Conservation (phyloP, 169 alveolate species). For the Plasmodium inui region DNA sequence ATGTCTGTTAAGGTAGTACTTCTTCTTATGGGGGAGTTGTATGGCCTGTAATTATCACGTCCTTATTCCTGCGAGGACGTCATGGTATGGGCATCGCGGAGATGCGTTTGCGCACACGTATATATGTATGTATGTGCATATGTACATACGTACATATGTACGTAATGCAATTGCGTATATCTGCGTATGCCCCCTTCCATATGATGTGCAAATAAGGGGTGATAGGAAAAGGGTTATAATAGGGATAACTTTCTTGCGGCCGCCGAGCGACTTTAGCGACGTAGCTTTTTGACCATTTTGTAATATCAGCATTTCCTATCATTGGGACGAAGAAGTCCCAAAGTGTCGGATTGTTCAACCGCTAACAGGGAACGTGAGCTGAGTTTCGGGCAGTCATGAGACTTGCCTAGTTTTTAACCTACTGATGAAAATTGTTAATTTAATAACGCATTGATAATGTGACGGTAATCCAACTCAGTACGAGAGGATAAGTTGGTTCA, state of each 20-base stretch:
- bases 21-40: background rate
- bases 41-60: slow-evolving; percentile 8
- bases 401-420: background rate
- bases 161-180: no score
- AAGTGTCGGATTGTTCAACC: slow-evolving; percentile 83
- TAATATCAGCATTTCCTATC: slow-evolving; percentile 29
- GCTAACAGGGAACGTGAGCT: slow-evolving; percentile 86
- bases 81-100: background rate
- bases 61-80: background rate
- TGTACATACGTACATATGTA: background rate
- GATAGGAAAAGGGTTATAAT: slow-evolving; percentile 5
- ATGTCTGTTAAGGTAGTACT: slow-evolving; percentile 1
- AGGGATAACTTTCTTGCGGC: slow-evolving; percentile 19
- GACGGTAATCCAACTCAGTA: slow-evolving; percentile 87
- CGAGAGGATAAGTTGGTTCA: slow-evolving; percentile 93
- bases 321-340: slow-evolving; percentile 16
- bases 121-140: background rate
- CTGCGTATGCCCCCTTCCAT: background rate
- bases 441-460: background rate
- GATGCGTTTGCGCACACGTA: background rate
- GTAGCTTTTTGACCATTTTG: slow-evolving; percentile 16
- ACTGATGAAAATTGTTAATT: slow-evolving; percentile 5
- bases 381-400: slow-evolving; percentile 41
- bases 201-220: background rate
- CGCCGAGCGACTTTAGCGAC: slow-evolving; percentile 30